Evolutionary conservation across 176 grass and related monocot genomes (phyloP).

Genomic region (Oryza meyeriana): DNA sequence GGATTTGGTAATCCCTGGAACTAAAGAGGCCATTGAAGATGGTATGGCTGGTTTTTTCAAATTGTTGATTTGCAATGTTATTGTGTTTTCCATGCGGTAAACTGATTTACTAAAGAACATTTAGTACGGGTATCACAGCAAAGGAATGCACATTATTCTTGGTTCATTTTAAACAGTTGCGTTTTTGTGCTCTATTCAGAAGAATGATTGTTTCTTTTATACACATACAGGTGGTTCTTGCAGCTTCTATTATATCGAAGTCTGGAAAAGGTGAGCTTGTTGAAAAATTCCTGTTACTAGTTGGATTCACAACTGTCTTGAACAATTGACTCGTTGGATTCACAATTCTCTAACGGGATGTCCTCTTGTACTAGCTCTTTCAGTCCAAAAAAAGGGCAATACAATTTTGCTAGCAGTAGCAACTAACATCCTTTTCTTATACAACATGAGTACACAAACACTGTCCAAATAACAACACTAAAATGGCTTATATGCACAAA

Average conservation of each 20-base stretch:
- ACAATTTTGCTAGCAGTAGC: background rate
- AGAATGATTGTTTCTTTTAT: conserved; percentile 22
- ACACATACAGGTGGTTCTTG: conserved; percentile 67
- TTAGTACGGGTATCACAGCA: background rate
- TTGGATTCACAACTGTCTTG: background rate
- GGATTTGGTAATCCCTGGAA: conserved; percentile 22
- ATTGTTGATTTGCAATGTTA: background rate
- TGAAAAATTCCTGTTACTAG: conserved; percentile 5
- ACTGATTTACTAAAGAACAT: background rate
- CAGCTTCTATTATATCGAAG: conserved; percentile 68
- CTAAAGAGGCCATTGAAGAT: conserved; percentile 32
- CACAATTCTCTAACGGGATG: background rate
- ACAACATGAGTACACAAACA: background rate
- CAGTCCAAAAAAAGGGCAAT: background rate
- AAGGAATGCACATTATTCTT: background rate
- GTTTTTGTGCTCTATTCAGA: background rate
- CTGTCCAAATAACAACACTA: background rate
- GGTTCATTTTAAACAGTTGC: background rate
- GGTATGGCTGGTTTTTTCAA: conserved; percentile 32
- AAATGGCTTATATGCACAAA: background rate
- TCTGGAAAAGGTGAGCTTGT: conserved; percentile 69
- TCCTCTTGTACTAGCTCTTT: background rate
- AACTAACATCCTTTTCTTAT: conserved; percentile 9
- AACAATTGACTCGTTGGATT: background rate
- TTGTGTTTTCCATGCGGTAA: conserved; percentile 8